phyloP scores from a whole-genome alignment of 192 early-diverging fungal species.

The Paraglomus brasilianum region DNA sequence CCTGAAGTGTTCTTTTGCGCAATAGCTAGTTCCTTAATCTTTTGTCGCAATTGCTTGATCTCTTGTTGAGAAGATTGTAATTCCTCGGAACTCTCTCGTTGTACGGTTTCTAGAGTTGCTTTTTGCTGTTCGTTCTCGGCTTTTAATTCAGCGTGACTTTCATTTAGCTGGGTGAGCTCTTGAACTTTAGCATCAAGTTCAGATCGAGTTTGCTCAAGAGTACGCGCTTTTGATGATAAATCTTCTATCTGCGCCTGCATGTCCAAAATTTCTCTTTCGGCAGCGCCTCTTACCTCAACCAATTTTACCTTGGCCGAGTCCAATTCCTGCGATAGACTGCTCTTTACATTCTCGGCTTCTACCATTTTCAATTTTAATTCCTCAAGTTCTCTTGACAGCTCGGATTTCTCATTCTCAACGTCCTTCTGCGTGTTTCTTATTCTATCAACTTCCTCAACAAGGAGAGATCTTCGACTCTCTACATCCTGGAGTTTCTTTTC shows the following conservation, averaged over 20 bases:
- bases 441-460: background rate
- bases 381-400: constrained; percentile 3
- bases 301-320: constrained; percentile 38
- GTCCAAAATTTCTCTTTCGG: constrained; percentile 13
- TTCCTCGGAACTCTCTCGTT: background rate
- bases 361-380: constrained; percentile 12
- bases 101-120: background rate
- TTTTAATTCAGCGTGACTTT: constrained; percentile 28
- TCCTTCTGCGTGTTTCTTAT: background rate
- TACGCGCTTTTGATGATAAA: background rate
- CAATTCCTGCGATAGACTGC: constrained; percentile 11
- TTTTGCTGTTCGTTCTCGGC: constrained; percentile 6
- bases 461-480: background rate
- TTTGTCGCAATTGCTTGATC: constrained; percentile 46
- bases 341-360: constrained; percentile 6
- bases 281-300: constrained; percentile 19
- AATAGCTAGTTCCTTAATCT: constrained; percentile 37
- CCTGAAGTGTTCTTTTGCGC: constrained; percentile 33
- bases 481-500: constrained; percentile 28
- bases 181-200: constrained; percentile 4
- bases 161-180: constrained; percentile 10
- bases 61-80: constrained; percentile 39
- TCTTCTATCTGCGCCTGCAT: background rate
- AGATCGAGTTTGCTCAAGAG: background rate
- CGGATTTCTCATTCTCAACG: constrained; percentile 11